Conservation (phyloP, 306 rosid species). For the Cucurbita moschata region DNA sequence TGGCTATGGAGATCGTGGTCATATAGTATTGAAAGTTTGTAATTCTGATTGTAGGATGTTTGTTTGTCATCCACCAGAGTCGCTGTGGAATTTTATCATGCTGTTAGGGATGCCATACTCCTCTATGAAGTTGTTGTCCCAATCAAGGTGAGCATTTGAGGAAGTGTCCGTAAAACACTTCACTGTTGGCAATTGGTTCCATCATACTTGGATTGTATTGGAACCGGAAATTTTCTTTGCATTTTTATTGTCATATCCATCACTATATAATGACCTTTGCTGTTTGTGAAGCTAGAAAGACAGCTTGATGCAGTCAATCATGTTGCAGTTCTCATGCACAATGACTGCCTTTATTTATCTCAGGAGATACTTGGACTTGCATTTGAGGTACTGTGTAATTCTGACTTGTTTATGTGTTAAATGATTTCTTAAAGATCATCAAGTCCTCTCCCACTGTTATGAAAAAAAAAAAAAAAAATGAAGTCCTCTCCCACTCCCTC, state of each 20-base stretch:
- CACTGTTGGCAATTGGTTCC: background rate
- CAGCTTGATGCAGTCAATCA: constrained; percentile 85
- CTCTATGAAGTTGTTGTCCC: constrained; percentile 94
- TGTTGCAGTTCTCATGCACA: constrained; percentile 73
- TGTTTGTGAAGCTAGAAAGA: constrained; percentile 89
- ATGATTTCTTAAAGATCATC: background rate
- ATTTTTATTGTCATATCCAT: background rate
- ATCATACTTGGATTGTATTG: background rate
- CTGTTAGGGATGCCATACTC: constrained; percentile 77
- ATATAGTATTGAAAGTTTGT: background rate
- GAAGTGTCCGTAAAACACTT: constrained; percentile 2
- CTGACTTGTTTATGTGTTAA: background rate
- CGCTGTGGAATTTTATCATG: constrained; percentile 80
- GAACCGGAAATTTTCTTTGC: background rate
- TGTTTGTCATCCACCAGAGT: constrained; percentile 85
- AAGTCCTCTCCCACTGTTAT: background rate
- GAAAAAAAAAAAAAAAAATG: too few species aligned
- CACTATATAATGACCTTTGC: constrained; percentile 19
- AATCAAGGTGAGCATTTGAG: constrained; percentile 53
- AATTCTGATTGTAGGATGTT: constrained; percentile 46
- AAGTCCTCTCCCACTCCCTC: background rate
- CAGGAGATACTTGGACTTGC: constrained; percentile 89
- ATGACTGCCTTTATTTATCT: constrained; percentile 81
- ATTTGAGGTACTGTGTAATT: constrained; percentile 51
- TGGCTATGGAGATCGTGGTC: background rate